Base-by-base conservation (phyloP, 495 filamentous ascomycete species). In the Corynascus novoguineensis region DNA sequence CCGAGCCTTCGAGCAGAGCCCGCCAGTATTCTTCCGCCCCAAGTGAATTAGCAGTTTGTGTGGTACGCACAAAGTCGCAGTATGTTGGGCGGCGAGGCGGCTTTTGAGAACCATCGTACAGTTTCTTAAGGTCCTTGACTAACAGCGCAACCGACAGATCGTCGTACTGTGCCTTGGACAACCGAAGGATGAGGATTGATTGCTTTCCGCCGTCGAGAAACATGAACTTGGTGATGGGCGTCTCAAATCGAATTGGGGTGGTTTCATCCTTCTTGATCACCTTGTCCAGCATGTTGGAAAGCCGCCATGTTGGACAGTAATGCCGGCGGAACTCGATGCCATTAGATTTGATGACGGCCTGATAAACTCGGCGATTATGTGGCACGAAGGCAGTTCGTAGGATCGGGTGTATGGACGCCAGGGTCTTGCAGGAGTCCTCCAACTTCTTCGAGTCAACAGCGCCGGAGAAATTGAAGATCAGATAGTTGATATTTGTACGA, bases 131-230 rank as follows among this genome's bases (percentile, higher is more conserved):
- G 34, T 78, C 75, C 38, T 69, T 73, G 15, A 75, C 62, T 12
- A 78, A 55, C 3, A 75, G 48, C 5, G 68, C 71, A 29, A 75
- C 58, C 0, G 75, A 76, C 4, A 70, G 58, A 25, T 73, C 70
- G 42, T 77, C 75, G 45, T 77, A 78, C 40, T 78, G 75, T 12
- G 75, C 75, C 55, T 72, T 74, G 24, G 73, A 73, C 9, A 78
- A 63, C 42, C 75, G 65, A 50, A 78, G 58, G 2, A 76, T 47
- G 22, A 78, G 68, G 0, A 66, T 59, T n/a, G 75, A 76, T 48
- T 73, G 74, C 62, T 75, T 77, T 31, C 71, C 67, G 0, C 67
- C 75, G 31, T 78, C 75, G 19, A 78, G 48, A 41, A 76, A 75
- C 34, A 63, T 69, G 57, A 78, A 78, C 49, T 75, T 77, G 15